Evolutionary conservation across 352 stramenopile species (phyloP), one percentile per base, ranked within the genome.

Genomic region (Globisporangium mamillatum): DNA sequence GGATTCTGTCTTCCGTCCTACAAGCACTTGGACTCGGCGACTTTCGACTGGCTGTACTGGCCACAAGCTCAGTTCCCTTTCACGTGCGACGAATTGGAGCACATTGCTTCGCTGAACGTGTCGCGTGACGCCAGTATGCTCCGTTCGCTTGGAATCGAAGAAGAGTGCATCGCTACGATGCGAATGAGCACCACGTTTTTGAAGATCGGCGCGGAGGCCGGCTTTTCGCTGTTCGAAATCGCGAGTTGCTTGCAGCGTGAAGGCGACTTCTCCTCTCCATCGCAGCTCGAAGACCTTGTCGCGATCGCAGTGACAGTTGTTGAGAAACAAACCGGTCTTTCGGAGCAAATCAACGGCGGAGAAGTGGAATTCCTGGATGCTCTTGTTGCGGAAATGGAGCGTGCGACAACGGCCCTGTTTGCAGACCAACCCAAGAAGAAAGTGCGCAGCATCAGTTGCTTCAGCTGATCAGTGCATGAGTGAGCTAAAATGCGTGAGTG

Each of bases 31-130:
- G 89, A 94, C 59, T 79, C 78, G 8, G 86, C 90, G 20, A 92
- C 73, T 22, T 96, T 96, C 58, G 90, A 97, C 72, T 95, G 90
- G 89, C 76, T 96, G 58, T 77, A 91, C 55, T 97, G 90, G 87
- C 85, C 89, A 1, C 90, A 97, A 65, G 85, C 90, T 20, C 89
- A 96, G 68, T 92, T 93, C 71, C 90, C 90, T 34, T 94, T 97
- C 75, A 94, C 81, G 29, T 76, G 75, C 60, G 78, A 81, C 14
- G 84, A 93, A 66, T 66, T 95, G 2, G 80, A 93, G 32, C 86
- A 93, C 62, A 92, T 97, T 34, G 77, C 77, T 46, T 83, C 79
- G 62, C 72, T 97, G 16, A 79, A 95, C 46, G 74, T 72, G 22
- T 65, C 67, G 8, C 75, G 75, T 0, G 89, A 96, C 63, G 86